Evolutionary conservation across 1,284 basidiomycete genomes (phyloP).

Genomic region (Ceratobasidium sp.): DNA sequence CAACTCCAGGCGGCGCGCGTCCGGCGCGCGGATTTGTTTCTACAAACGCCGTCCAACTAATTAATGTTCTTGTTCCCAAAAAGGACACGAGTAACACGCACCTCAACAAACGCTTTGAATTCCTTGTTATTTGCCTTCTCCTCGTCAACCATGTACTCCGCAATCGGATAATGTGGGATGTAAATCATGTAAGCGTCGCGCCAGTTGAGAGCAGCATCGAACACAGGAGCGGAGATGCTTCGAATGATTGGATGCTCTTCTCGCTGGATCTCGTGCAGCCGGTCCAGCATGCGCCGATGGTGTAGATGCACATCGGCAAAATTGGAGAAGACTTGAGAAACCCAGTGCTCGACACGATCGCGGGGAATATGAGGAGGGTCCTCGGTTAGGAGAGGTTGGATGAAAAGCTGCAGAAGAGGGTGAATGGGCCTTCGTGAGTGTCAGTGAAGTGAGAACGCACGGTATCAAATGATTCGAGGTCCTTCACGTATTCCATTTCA

Average conservation of each 20-base stretch:
- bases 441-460: constrained; percentile 61
- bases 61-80: too few relatives aligned
- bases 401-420: constrained; percentile 54
- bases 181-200: constrained; percentile 93
- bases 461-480: constrained; percentile 87
- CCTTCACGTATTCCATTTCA: constrained; percentile 94
- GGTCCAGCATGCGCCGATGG: constrained; percentile 78
- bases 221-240: constrained; percentile 85
- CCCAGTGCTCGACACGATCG: constrained; percentile 79
- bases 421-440: too few relatives aligned
- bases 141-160: constrained; percentile 89
- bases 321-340: constrained; percentile 94
- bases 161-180: constrained; percentile 93
- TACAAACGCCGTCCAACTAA: constrained; percentile 26
- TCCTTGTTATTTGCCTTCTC: constrained; percentile 82
- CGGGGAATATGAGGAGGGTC: constrained; percentile 81
- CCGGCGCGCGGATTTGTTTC: constrained; percentile 75
- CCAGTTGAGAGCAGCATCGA: constrained; percentile 92
- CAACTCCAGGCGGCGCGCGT: constrained; percentile 83
- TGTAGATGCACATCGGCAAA: constrained; percentile 80
- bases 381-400: constrained; percentile 76
- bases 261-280: constrained; percentile 85
- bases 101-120: constrained; percentile 87
- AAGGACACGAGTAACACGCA: constrained; percentile 54
- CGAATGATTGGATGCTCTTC: constrained; percentile 89